Base-by-base conservation (phyloP, 441 rosid species). In the Dalechampia spathulata region DNA sequence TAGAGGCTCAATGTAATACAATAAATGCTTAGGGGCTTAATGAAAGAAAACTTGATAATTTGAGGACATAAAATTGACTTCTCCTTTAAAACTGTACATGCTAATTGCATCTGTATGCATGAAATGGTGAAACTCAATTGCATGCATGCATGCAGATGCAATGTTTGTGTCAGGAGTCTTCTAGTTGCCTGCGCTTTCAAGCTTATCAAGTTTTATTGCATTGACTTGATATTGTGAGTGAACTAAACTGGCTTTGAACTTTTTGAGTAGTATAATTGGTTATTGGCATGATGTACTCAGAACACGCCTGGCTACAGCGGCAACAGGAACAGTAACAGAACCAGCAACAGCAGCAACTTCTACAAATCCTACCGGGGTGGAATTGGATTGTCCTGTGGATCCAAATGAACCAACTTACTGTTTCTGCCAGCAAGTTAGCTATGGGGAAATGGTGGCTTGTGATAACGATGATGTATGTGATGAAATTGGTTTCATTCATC, bases 331-430 rank as follows among this genome's bases (percentile, higher is more conserved):
- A 30, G 34, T 8, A 22, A 55, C 75, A 10, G 72, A 73, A 44
- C 62, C 78, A 58, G 77, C 74, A 52, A 69, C 75, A 10, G 66
- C 80, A 27, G 61, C 83, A 55, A 73, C 78, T 0, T 79, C 78
- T 47, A 65, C 76, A 67, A 83, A 72, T 72, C 80, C 95, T 30
- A 76, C 76, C 52, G 90, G 86, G 25, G 78, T 85, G 95, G 95
- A 89, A 55, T 69, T 93, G 66, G 96, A 93, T 73, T 63, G 87
- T 39, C 99, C 99, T 2, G 97, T 93, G 60, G 99, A 93, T 77
- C 97, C 99, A 23, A 93, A 85, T 65, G 99, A 93, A 58, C 99
- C 99, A 45, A 89, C 97, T n/a, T 93, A 93, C 68, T 89, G 99
- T 72, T 66, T 78, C 66, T 93, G 96, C 85, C 84, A 89, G 65